A percentile compares a stretch with the other conserved stretches of the same genome.
Evolutionary conservation across 169 alveolate genomes (phyloP).

Genomic region (Plasmodium blacklocki): DNA sequence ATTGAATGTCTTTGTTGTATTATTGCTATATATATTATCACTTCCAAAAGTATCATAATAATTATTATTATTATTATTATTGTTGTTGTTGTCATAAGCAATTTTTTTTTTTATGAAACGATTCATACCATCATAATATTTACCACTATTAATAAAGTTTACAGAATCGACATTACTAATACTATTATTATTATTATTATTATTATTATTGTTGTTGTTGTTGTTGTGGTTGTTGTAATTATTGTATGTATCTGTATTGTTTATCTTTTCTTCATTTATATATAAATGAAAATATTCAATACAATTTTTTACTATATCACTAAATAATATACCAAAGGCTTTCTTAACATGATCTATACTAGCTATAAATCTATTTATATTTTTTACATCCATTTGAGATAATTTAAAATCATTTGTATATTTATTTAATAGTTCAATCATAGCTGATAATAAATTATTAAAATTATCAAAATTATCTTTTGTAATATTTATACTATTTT

Average conservation of each 20-base stretch:
- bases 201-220: too few relatives aligned
- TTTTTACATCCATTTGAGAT: slow-evolving; percentile 79
- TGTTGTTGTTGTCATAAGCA: slow-evolving; percentile 16
- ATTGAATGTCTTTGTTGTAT: too few relatives aligned
- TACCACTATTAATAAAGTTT: slow-evolving; percentile 1
- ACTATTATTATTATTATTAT: too few relatives aligned
- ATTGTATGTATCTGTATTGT: slow-evolving; percentile 24
- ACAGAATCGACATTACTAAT: slow-evolving; percentile 1
- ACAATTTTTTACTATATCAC: slow-evolving; percentile 77
- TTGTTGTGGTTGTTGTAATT: too few relatives aligned
- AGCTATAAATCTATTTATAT: slow-evolving; percentile 75
- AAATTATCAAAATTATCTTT: slow-evolving; percentile 68
- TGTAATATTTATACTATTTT: slow-evolving; percentile 56
- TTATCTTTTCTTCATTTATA: slow-evolving; percentile 75
- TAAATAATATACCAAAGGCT: slow-evolving; percentile 78
- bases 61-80: too few relatives aligned
- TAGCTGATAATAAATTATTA: slow-evolving; percentile 23
- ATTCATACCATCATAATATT: slow-evolving; percentile 70
- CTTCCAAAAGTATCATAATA: too few relatives aligned
- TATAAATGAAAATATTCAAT: slow-evolving; percentile 80
- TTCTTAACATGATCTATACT: slow-evolving; percentile 78
- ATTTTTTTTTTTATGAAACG: slow-evolving; percentile 39
- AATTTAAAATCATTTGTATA: slow-evolving; percentile 72
- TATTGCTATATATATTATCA: too few relatives aligned
- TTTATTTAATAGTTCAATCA: slow-evolving; percentile 64